Base-by-base conservation (phyloP, 129 eudicot species). In the sunflower (Helianthus annuus) region DNA sequence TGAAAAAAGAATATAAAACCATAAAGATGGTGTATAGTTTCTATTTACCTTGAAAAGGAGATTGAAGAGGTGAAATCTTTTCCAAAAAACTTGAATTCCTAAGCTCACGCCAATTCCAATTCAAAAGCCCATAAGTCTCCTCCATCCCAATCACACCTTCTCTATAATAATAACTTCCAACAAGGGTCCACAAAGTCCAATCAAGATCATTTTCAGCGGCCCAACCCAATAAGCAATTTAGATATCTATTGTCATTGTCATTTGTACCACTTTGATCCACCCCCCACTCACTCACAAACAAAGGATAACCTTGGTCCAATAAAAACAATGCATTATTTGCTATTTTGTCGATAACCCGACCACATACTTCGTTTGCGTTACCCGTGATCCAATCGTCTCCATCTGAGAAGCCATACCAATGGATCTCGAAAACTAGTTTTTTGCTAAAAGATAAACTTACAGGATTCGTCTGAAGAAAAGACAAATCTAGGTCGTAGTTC, bases 201-300 rank as follows among this genome's bases (percentile, higher is more conserved):
- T 92, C 98, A 65, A 89, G 71, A 66, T 92, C 98, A 76, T 74
- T 48, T 55, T 89, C 89, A 69, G 91, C 91, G 5, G 86, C 91
- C 89, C 84, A 81, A 5, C 88, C 96, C 84, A 85, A 57, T 67
- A 92, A 85, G 66, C 98, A 92, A 62, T 85, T 82, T 24, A 89
- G 73, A 81, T 64, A 92, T 84, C 91, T 80, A 72, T 92, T 87
- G 56, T 87, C 98, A 82, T 89, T 89, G 32, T 80, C 95, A 84
- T 85, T 83, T 2, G 72, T 87, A 19, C 91, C 98, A 61, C 88
- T 87, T 68, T 71, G 80, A 66, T 92, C 98, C 13, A 87, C 70
- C 3, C 96, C 98, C 78, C 87, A 92, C 74, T 92, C 95, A 72
- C 96, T 92, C 70, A 89, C 53, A 79, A 92, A 89, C 84, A 92